phyloP scores from a whole-genome alignment of 2,329 filamentous ascomycete species.

The Stachybotrys chlorohalonatus region DNA sequence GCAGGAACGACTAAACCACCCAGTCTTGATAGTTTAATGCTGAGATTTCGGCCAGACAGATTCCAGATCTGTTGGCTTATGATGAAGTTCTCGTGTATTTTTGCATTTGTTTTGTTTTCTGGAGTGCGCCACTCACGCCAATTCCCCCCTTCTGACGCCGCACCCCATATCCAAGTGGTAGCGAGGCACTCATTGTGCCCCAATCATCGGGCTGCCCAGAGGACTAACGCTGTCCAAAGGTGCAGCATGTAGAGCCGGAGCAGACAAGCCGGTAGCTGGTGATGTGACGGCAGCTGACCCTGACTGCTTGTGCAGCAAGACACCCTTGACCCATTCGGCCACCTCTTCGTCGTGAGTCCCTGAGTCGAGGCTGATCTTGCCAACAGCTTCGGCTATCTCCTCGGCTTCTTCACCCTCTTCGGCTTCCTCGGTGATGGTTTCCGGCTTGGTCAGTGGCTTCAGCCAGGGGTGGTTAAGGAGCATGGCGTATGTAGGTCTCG shows the following conservation, averaged over 20 bases:
- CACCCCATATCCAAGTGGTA: too few species aligned
- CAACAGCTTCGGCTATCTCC: slow-evolving; percentile 32
- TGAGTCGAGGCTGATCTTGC: slow-evolving; percentile 31
- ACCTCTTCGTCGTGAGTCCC: slow-evolving; percentile 66
- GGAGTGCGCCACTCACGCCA: neutral
- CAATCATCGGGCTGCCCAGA: slow-evolving; percentile 27
- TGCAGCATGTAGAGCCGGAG: slow-evolving; percentile 81
- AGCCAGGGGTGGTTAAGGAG: slow-evolving; percentile 89
- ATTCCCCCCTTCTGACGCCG: neutral
- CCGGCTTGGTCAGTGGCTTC: slow-evolving; percentile 61
- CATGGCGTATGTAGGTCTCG: slow-evolving; percentile 89
- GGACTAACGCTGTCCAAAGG: slow-evolving; percentile 67
- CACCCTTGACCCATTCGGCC: slow-evolving; percentile 70
- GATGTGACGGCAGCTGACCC: slow-evolving; percentile 30
- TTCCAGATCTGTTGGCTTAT: slow-evolving; percentile 16
- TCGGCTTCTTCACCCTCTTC: slow-evolving; percentile 50
- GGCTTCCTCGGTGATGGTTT: slow-evolving; percentile 62
- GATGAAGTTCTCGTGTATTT: neutral
- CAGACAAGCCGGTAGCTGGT: slow-evolving; percentile 35
- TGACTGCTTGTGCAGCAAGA: slow-evolving; percentile 48
- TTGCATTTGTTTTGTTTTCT: too few species aligned
- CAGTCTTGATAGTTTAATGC: slow-evolving; percentile 2
- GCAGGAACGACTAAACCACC: slow-evolving; percentile 1
- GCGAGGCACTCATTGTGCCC: neutral
- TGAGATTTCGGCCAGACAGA: slow-evolving; percentile 11